Evolutionary conservation across 768 basidiomycete species (phyloP), one percentile per base, ranked within the genome.

Genomic region (Melanogaster broomeanus): DNA sequence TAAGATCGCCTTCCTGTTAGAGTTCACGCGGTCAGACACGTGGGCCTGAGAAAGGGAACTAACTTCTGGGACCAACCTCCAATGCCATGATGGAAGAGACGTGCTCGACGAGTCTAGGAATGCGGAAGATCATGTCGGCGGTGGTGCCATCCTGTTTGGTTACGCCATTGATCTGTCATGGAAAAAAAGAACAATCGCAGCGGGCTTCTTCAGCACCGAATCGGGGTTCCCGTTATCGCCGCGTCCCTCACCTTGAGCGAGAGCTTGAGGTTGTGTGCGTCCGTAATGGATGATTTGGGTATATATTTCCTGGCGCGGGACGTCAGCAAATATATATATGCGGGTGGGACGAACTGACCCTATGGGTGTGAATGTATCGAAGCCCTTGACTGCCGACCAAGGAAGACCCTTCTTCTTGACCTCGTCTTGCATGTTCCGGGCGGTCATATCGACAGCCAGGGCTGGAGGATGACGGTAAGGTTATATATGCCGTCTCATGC

Each of bases 301-400:
- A 99, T 86, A 74, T 93, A 97, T 3, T 81, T 72, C 49, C 90
- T 91, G 60, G 22, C 53, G 15, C 45, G 2, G 28, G 28, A 24
- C 6, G 47, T 64, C 22, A 59, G 45, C n/a, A 25, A 7, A 5
- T 31, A 27, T 3, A 40, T 31, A 5, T 31, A 11, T 2, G 28
- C 3, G 22, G 15, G 37, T 43, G 33, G 37, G 43, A 30, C 18
- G 46, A 49, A 60, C 69, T 37, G 62, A 91, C 93, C 93, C 87
- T 56, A 96, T 80, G 2, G 94, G 94, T 5, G 90, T 93, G 73
- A 95, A 98, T 0, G 93, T 95, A 68, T 99, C 96, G 59, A 98
- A 97, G 2, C 96, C 96, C 70, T 99, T 98, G 2, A 87, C 91
- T 11, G 94, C 80, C n/a, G 87, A 85, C 97, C 97, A 99, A 1